phyloP scores from a whole-genome alignment of 164 flowering plant genomes.

The Chloranthus sessilifolius region DNA sequence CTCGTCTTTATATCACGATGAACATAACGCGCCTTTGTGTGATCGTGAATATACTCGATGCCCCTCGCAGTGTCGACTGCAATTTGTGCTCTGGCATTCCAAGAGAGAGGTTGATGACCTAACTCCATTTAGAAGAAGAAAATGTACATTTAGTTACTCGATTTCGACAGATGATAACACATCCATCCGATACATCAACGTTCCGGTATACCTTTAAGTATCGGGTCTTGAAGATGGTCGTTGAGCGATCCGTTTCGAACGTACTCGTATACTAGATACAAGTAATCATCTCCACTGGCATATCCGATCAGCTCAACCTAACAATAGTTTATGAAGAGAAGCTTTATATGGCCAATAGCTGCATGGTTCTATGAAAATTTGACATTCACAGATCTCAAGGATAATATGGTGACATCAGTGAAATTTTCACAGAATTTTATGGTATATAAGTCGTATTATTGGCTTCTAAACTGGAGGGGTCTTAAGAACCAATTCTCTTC shows the following conservation, averaged over 20 bases:
- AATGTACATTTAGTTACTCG: neutral
- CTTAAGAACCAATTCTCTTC: too few relatives aligned
- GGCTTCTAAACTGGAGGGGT: too few relatives aligned
- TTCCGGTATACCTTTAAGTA: slow-evolving; percentile 44
- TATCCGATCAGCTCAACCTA: slow-evolving; percentile 70
- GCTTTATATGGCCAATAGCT: too few relatives aligned
- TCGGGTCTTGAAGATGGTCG: slow-evolving; percentile 67
- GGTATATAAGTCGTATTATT: too few relatives aligned
- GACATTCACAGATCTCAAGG: too few relatives aligned
- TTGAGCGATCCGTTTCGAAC: slow-evolving; percentile 53
- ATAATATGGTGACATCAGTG: too few relatives aligned
- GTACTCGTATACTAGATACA: slow-evolving; percentile 59
- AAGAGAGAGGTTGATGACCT: slow-evolving; percentile 62
- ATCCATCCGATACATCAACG: too few relatives aligned
- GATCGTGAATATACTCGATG: slow-evolving; percentile 69
- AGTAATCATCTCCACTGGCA: slow-evolving; percentile 59
- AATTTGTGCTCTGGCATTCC: slow-evolving; percentile 66
- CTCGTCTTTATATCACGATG: slow-evolving; percentile 75
- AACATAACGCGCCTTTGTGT: slow-evolving; percentile 61
- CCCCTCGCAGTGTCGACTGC: slow-evolving; percentile 71
- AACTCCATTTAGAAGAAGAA: slow-evolving; percentile 7
- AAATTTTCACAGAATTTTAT: too few relatives aligned
- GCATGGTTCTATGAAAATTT: too few relatives aligned
- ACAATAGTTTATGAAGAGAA: slow-evolving; percentile 5
- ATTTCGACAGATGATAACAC: too few relatives aligned